Evolutionary conservation across 2,329 filamentous ascomycete species (phyloP).

Genomic region (Cladosporium sp.): DNA sequence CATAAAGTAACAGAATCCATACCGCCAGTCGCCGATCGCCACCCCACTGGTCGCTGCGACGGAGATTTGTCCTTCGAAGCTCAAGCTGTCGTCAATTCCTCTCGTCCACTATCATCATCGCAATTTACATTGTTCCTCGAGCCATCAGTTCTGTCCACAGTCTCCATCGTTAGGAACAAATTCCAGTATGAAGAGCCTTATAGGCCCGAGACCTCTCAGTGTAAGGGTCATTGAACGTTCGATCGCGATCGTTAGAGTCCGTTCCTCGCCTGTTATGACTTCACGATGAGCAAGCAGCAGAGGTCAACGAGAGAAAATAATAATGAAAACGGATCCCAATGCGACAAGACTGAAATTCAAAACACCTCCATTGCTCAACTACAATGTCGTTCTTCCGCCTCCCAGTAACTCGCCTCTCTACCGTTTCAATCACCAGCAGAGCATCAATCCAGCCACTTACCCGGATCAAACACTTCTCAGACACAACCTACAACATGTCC

Average conservation of each 20-base stretch:
- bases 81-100: not conserved
- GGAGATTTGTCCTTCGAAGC: not conserved
- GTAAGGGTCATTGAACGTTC: conserved; percentile 14
- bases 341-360: not conserved
- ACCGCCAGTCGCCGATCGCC: not conserved
- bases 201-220: not conserved
- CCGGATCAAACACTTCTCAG: not conserved
- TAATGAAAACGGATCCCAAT: conserved; percentile 6
- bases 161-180: not conserved
- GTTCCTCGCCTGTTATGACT: conserved; percentile 10
- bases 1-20: not conserved
- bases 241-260: conserved; percentile 9
- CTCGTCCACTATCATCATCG: not conserved
- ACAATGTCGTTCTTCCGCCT: conserved; percentile 5
- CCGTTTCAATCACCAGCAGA: not conserved
- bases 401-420: conserved; percentile 5
- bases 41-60: not conserved
- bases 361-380: not conserved
- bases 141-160: not conserved
- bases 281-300: conserved; percentile 14
- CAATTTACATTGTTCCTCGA: not conserved
- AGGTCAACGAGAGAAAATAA: conserved; percentile 1
- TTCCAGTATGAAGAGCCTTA: not conserved
- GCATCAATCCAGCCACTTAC: not conserved
- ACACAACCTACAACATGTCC: conserved; percentile 8